Evolutionary conservation across 1,139 yeast genomes (phyloP).

Genomic region (Geotrichum restrictum): DNA sequence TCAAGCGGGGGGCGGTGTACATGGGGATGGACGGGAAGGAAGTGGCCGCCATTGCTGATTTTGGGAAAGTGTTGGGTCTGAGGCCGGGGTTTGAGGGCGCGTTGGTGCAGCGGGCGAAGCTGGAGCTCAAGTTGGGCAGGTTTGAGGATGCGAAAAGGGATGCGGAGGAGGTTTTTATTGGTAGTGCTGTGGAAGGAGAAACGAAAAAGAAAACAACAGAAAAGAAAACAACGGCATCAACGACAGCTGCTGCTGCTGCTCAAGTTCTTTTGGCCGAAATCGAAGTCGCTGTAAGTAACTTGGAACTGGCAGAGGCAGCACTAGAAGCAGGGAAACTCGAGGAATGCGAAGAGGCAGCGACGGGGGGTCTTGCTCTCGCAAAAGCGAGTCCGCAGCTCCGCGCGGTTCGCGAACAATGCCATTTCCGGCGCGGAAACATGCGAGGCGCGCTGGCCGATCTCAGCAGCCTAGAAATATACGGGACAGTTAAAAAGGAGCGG

Average conservation of each 20-base stretch:
- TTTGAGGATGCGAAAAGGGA: slow-evolving; percentile 34
- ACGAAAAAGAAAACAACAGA: too few species aligned
- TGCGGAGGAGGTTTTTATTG: slow-evolving; percentile 21
- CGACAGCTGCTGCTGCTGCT: too few species aligned
- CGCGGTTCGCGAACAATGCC: slow-evolving; percentile 37
- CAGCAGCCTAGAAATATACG: slow-evolving; percentile 28
- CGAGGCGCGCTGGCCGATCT: slow-evolving; percentile 39
- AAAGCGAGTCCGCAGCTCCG: slow-evolving; percentile 37
- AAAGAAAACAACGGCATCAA: too few species aligned
- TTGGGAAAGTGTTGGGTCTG: slow-evolving; percentile 35
- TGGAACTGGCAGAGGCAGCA: slow-evolving; percentile 19
- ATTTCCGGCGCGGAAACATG: slow-evolving; percentile 32
- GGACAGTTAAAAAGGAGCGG: slow-evolving; percentile 26
- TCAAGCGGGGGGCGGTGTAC: slow-evolving; percentile 41
- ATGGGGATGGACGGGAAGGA: slow-evolving; percentile 37
- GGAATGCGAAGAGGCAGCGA: slow-evolving; percentile 27
- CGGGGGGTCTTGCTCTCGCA: slow-evolving; percentile 26
- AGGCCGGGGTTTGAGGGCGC: slow-evolving; percentile 40
- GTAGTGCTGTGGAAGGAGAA: too few species aligned
- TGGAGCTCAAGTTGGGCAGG: slow-evolving; percentile 36
- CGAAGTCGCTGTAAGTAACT: slow-evolving; percentile 16
- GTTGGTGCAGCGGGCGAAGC: slow-evolving; percentile 36
- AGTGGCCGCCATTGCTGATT: slow-evolving; percentile 39
- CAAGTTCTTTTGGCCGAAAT: slow-evolving; percentile 22
- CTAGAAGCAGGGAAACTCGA: slow-evolving; percentile 15